A percentile compares a stretch with the other conserved stretches of the same genome.
phyloP scores from a whole-genome alignment of 306 rosid species.

The Fragaria ananassa region DNA sequence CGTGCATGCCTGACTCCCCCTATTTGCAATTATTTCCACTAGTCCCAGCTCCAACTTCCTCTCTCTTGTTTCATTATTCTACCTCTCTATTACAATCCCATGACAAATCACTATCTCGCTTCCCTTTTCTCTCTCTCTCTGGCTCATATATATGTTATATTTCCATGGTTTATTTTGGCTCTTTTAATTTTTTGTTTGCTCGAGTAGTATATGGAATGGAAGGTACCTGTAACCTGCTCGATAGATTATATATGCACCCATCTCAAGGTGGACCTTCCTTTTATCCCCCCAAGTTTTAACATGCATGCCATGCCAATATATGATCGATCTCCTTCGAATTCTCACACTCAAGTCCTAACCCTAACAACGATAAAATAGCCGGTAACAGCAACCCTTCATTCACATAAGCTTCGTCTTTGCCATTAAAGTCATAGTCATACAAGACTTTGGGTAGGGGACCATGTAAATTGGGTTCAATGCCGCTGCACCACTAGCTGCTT shows the following conservation, averaged over 20 bases:
- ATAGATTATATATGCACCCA: slow-evolving; percentile 10
- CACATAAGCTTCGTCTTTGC: slow-evolving; percentile 45
- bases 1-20: slow-evolving; percentile 53
- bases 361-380: slow-evolving; percentile 22
- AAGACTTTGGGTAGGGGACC: slow-evolving; percentile 48
- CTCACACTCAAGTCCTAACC: slow-evolving; percentile 27
- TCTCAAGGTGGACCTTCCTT: slow-evolving; percentile 24
- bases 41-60: slow-evolving; percentile 41
- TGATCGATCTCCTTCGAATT: background rate
- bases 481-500: slow-evolving; percentile 45
- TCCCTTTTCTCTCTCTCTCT: slow-evolving; percentile 40
- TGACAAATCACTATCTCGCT: slow-evolving; percentile 42
- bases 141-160: slow-evolving; percentile 1
- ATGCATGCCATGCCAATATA: slow-evolving; percentile 19
- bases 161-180: background rate
- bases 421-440: slow-evolving; percentile 58
- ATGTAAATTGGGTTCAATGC: slow-evolving; percentile 36
- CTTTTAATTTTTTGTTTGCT: background rate
- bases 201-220: slow-evolving; percentile 1
- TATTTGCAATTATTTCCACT: slow-evolving; percentile 42
- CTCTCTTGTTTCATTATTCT: slow-evolving; percentile 47
- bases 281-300: slow-evolving; percentile 17
- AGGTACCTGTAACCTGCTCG: slow-evolving; percentile 1
- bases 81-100: slow-evolving; percentile 44
- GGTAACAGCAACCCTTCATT: slow-evolving; percentile 33